Evolutionary conservation across 179 eudicot genomes (phyloP), one percentile per base, ranked within the genome.

Genomic region (Nepenthes alata): DNA sequence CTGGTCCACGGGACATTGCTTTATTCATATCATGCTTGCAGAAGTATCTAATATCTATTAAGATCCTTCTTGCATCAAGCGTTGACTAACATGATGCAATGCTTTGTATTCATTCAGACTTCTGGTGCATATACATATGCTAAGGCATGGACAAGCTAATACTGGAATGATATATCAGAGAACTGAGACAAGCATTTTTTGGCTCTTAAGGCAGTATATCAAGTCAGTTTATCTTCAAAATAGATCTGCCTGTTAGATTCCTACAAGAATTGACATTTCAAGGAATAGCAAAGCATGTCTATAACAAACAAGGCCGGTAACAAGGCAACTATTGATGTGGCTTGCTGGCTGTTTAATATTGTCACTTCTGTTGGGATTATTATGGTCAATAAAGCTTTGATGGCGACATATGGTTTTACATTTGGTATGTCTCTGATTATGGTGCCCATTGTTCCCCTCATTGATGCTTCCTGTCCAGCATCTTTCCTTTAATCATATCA

Each of bases 341-440:
- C 87, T 12, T 88, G 95, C 41, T 89, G 95, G 96, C 35, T 47
- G 55, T 89, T 89, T 50, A 89, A 89, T 61, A 75, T 89, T 11
- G 83, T 87, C 70, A 87, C 95, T 61, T 89, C 96, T 34, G 95
- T 89, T 38, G 95, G 95, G 56, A 89, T 89, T 70, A 89, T 89
- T 57, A 78, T 89, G 45, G 95, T 82, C 61, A 89, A 89, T 69
- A 86, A 89, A 70, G 88, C 96, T 36, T 77, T 89, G 69, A 86
- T 89, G 96, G 78, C 81, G 37, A 84, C 73, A 13, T 77, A 86
- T 76, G 96, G 95, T 14, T 89, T 80, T 68, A 88, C 80, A 50
- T 85, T 83, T 68, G 87, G 86, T 83, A 57, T 61, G 80, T 67
- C 41, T 67, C 62, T 60, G 55, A n/a, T 15, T 4, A 25, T 37